Conservation (phyloP, 208 protist genomes). For the Balamuthia mandrillaris region DNA sequence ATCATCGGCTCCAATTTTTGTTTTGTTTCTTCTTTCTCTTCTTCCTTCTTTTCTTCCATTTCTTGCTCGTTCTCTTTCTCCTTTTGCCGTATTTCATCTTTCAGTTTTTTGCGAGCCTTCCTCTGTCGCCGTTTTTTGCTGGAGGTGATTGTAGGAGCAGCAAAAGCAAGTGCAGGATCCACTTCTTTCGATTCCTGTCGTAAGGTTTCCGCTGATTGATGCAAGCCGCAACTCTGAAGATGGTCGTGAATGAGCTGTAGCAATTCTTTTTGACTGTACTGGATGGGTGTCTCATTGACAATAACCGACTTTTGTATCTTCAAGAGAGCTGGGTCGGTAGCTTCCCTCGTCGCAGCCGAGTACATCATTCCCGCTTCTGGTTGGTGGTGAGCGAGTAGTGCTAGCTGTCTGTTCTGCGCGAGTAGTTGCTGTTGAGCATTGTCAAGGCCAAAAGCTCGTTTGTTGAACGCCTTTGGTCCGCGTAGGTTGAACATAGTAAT, state of each 20-base stretch:
- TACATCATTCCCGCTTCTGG: too few relatives aligned
- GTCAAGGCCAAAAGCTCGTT: too few relatives aligned
- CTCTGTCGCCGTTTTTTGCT: constrained; percentile 34
- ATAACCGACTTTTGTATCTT: constrained; percentile 47
- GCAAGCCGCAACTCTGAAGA: too few relatives aligned
- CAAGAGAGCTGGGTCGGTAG: constrained; percentile 41
- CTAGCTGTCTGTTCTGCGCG: too few relatives aligned
- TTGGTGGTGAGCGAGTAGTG: too few relatives aligned
- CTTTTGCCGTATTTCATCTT: background rate
- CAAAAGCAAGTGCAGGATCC: too few relatives aligned
- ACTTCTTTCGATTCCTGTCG: too few relatives aligned
- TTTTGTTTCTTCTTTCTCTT: background rate
- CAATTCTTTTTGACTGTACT: constrained; percentile 45
- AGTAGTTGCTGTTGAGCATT: too few relatives aligned
- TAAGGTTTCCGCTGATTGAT: too few relatives aligned
- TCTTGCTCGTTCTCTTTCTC: background rate
- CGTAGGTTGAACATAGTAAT: too few relatives aligned
- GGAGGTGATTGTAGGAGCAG: constrained; percentile 22
- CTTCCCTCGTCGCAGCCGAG: constrained; percentile 40
- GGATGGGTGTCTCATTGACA: constrained; percentile 43
- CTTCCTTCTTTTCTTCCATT: background rate
- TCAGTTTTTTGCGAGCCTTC: background rate
- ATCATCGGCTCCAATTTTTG: too few relatives aligned
- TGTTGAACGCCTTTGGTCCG: too few relatives aligned
- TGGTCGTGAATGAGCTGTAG: constrained; percentile 55